A percentile compares a stretch with the other conserved stretches of the same genome.
phyloP scores from a whole-genome alignment of 768 basidiomycete genomes.

The Mycena crocata region DNA sequence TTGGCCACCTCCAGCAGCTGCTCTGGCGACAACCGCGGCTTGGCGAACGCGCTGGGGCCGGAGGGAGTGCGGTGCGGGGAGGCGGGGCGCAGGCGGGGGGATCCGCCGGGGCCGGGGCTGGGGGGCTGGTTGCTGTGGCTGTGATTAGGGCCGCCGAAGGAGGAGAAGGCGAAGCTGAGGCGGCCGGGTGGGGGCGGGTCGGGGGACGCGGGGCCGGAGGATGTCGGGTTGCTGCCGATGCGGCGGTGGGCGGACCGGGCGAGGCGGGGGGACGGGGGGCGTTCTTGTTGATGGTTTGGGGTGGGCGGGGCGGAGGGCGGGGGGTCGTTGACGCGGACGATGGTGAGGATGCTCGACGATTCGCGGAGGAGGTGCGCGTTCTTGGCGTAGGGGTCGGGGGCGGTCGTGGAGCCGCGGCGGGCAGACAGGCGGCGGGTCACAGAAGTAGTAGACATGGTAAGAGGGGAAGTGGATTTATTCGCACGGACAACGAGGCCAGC shows the following conservation, averaged over 20 bases:
- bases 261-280: constrained; percentile 44
- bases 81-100: constrained; percentile 61
- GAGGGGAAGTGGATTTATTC: constrained; percentile 8
- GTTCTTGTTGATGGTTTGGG: constrained; percentile 38
- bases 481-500: constrained; percentile 9
- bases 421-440: constrained; percentile 55
- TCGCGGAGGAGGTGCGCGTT: constrained; percentile 63
- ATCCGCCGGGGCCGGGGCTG: constrained; percentile 48
- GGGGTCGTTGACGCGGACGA: constrained; percentile 69
- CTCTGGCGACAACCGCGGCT: constrained; percentile 73
- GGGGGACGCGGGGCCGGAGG: constrained; percentile 38
- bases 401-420: constrained; percentile 76
- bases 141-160: constrained; percentile 56
- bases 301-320: constrained; percentile 42
- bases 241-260: constrained; percentile 44
- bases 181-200: constrained; percentile 42
- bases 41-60: constrained; percentile 48
- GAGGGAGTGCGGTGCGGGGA: constrained; percentile 57
- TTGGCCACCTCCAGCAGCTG: constrained; percentile 82
- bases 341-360: constrained; percentile 75
- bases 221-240: constrained; percentile 43
- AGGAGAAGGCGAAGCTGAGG: constrained; percentile 74
- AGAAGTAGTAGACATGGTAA: constrained; percentile 15
- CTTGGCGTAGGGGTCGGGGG: constrained; percentile 74
- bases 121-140: constrained; percentile 39